Evolutionary conservation across 2,329 filamentous ascomycete species (phyloP).

Genomic region (Stachybotrys chartarum): DNA sequence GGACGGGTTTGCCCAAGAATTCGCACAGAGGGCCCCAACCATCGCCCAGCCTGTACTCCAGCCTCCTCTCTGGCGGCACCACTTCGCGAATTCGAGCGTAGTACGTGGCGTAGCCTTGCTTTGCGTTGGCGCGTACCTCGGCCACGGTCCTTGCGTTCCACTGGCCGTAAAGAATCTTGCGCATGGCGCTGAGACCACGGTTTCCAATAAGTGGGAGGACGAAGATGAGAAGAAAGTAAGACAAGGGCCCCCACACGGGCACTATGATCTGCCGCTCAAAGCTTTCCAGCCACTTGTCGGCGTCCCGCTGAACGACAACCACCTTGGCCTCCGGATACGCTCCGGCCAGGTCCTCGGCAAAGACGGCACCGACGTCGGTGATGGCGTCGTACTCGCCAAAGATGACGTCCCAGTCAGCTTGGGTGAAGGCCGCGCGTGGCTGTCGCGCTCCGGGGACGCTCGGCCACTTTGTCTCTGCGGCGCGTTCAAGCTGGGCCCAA

Average conservation of each 20-base stretch:
- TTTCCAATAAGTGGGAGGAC: neutral
- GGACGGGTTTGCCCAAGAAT: conserved; percentile 23
- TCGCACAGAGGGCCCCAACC: conserved; percentile 26
- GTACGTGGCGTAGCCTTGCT: conserved; percentile 17
- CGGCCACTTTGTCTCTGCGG: neutral
- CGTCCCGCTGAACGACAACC: conserved; percentile 18
- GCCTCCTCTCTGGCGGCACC: conserved; percentile 13
- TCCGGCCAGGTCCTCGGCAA: conserved; percentile 13
- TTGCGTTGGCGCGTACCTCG: neutral
- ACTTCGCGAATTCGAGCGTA: conserved; percentile 15
- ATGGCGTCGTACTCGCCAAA: conserved; percentile 16
- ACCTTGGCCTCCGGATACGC: conserved; percentile 21
- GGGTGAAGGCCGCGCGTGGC: conserved; percentile 4
- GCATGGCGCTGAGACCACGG: conserved; percentile 7
- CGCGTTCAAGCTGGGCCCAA: neutral
- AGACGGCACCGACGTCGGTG: conserved; percentile 16
- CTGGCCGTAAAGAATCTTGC: conserved; percentile 1
- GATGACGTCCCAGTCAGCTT: conserved; percentile 14
- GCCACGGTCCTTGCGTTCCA: conserved; percentile 8
- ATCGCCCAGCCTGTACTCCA: conserved; percentile 18
- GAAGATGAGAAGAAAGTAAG: neutral
- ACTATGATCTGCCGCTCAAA: conserved; percentile 6
- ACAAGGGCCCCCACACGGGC: neutral
- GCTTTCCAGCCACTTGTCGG: conserved; percentile 18
- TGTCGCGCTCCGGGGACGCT: neutral